These are phyloP conservation scores for Blastobotrys malaysiensis DNA, from an alignment of 1,139 yeast genomes.

Conservation along the genomic window DNA sequence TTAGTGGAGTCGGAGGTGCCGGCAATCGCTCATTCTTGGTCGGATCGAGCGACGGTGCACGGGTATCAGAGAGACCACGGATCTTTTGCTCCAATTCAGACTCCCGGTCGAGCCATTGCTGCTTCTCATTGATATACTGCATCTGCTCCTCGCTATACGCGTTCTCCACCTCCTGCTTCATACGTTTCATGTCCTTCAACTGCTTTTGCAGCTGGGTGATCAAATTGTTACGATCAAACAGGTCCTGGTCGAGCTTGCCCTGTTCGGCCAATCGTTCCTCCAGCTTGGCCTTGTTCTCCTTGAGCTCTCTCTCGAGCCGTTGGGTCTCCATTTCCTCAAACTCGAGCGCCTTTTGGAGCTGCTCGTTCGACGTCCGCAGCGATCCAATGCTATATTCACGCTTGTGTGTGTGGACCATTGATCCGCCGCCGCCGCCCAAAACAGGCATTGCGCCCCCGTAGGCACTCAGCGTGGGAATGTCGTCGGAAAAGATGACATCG, in stretches of 20 bases:
- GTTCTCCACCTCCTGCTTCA: conserved; percentile 23
- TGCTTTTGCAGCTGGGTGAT: conserved; percentile 21
- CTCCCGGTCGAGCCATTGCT: conserved; percentile 31
- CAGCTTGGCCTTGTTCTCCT: conserved; percentile 20
- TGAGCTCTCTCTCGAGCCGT: conserved; percentile 21
- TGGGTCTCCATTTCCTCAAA: conserved; percentile 26
- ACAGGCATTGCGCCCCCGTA: not conserved
- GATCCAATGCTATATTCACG: conserved; percentile 2
- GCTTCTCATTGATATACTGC: conserved; percentile 32
- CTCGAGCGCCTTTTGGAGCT: conserved; percentile 25
- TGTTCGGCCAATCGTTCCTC: conserved; percentile 21
- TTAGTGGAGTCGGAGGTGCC: not conserved
- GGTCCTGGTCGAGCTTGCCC: conserved; percentile 29
- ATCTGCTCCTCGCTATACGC: conserved; percentile 26
- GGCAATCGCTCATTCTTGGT: no score
- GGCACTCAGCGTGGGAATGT: not conserved
- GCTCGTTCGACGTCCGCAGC: conserved; percentile 15
- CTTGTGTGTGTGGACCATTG: not conserved
- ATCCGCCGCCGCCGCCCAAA: not conserved
- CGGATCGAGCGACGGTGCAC: not conserved
- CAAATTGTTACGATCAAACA: conserved; percentile 24
- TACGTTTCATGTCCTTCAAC: conserved; percentile 21
- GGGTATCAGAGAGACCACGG: not conserved
- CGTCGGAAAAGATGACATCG: conserved; percentile 2
- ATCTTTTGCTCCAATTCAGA: conserved; percentile 24